Evolutionary conservation across 2,329 filamentous ascomycete genomes (phyloP).

Genomic region (Blastomyces silverae): DNA sequence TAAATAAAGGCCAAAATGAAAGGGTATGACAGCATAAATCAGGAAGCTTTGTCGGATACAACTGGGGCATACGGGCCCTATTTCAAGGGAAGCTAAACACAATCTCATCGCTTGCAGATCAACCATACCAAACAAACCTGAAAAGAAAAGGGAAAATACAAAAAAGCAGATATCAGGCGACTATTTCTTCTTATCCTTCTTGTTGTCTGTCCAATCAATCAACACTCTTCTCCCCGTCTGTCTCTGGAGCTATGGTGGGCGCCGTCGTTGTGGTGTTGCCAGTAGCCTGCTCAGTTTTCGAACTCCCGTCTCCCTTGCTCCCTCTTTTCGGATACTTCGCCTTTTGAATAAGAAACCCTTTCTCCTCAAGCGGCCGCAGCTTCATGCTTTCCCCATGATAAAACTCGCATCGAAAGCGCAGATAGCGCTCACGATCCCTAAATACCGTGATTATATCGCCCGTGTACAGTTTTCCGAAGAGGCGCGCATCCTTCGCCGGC

Average conservation of each 20-base stretch:
- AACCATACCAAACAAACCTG: slow-evolving; percentile 3
- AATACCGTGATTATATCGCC: slow-evolving; percentile 73
- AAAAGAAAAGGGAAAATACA: not conserved
- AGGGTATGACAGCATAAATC: not conserved
- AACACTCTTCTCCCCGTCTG: not conserved
- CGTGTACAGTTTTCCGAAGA: slow-evolving; percentile 63
- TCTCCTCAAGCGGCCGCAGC: slow-evolving; percentile 37
- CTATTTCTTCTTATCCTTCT: not conserved
- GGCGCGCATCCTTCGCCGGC: slow-evolving; percentile 43
- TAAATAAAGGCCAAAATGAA: not conserved
- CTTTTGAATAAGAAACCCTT: slow-evolving; percentile 37
- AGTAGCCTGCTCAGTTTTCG: slow-evolving; percentile 6
- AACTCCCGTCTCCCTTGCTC: not conserved
- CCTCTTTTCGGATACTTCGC: slow-evolving; percentile 22
- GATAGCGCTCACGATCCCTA: slow-evolving; percentile 35
- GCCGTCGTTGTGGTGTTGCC: not conserved
- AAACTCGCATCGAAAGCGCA: slow-evolving; percentile 43
- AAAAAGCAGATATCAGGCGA: not conserved
- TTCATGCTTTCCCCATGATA: slow-evolving; percentile 42
- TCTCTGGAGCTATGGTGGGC: slow-evolving; percentile 6
- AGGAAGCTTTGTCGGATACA: not conserved
- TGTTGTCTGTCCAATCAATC: not conserved
- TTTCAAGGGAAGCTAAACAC: not conserved
- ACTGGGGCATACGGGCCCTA: not conserved
- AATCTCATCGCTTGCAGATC: not conserved